A percentile compares a stretch with the other conserved stretches of the same genome.
phyloP scores from a whole-genome alignment of 2,329 filamentous ascomycete species.

The Monosporascus sp. region DNA sequence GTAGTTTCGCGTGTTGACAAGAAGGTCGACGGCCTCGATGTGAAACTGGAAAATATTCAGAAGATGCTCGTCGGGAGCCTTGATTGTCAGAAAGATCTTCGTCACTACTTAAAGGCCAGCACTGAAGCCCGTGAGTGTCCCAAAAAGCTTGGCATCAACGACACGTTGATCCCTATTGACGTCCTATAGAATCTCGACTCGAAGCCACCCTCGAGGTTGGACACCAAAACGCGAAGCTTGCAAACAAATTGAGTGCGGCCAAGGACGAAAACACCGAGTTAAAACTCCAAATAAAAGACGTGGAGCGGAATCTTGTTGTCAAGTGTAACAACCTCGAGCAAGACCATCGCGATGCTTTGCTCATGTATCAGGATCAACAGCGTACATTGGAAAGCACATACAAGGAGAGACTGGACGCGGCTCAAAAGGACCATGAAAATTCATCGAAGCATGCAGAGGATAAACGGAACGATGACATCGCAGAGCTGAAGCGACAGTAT shows the following conservation, averaged over 20 bases:
- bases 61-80: background rate
- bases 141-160: background rate
- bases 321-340: background rate
- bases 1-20: background rate
- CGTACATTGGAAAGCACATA: background rate
- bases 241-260: background rate
- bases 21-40: background rate
- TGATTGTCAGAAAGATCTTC: background rate
- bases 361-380: background rate
- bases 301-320: background rate
- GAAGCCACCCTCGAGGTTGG: background rate
- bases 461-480: background rate
- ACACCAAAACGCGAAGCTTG: background rate
- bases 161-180: background rate
- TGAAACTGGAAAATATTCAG: background rate
- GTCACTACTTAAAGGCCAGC: background rate
- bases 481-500: background rate
- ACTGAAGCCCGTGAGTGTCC: background rate
- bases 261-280: background rate
- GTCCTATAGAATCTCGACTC: background rate
- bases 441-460: background rate
- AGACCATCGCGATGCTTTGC: background rate
- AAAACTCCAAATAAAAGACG: background rate
- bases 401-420: background rate
- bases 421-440: background rate